These are phyloP conservation scores for Alnus glutinosa DNA, from an alignment of 306 rosid genomes.

Conservation along the genomic window DNA sequence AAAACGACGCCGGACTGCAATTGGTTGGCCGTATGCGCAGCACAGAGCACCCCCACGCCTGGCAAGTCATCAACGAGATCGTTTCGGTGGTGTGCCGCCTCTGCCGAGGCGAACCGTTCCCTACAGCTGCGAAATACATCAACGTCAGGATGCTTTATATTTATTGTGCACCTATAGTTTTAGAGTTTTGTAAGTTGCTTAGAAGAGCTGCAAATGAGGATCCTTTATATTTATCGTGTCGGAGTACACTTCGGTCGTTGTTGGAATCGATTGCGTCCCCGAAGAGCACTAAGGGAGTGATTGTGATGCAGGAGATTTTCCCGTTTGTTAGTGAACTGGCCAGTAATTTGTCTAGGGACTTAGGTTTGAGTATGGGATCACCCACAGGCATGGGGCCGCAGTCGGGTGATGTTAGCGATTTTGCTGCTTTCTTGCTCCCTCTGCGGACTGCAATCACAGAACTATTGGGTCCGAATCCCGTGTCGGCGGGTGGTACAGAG, in stretches of 20 bases:
- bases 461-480: slow-evolving; percentile 20
- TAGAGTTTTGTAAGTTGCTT: slow-evolving; percentile 70
- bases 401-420: slow-evolving; percentile 49
- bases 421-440: slow-evolving; percentile 41
- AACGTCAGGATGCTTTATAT: slow-evolving; percentile 34
- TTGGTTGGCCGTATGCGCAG: slow-evolving; percentile 64
- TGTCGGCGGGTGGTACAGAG: slow-evolving; percentile 11
- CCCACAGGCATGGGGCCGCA: slow-evolving; percentile 45
- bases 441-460: slow-evolving; percentile 32
- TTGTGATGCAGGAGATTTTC: slow-evolving; percentile 45
- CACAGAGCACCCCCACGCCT: slow-evolving; percentile 45
- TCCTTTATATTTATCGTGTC: slow-evolving; percentile 50
- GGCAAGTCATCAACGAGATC: slow-evolving; percentile 46
- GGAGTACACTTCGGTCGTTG: slow-evolving; percentile 46
- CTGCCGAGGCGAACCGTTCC: slow-evolving; percentile 47
- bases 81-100: slow-evolving; percentile 41
- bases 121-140: slow-evolving; percentile 33
- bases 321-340: slow-evolving; percentile 58
- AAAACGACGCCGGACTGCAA: slow-evolving; percentile 64
- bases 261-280: slow-evolving; percentile 25
- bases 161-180: slow-evolving; percentile 41
- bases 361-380: slow-evolving; percentile 45
- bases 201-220: slow-evolving; percentile 47
- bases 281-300: slow-evolving; percentile 21
- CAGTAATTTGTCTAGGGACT: slow-evolving; percentile 40